phyloP scores from a whole-genome alignment of 2,329 filamentous ascomycete genomes.

The Apiospora pterosperma region DNA sequence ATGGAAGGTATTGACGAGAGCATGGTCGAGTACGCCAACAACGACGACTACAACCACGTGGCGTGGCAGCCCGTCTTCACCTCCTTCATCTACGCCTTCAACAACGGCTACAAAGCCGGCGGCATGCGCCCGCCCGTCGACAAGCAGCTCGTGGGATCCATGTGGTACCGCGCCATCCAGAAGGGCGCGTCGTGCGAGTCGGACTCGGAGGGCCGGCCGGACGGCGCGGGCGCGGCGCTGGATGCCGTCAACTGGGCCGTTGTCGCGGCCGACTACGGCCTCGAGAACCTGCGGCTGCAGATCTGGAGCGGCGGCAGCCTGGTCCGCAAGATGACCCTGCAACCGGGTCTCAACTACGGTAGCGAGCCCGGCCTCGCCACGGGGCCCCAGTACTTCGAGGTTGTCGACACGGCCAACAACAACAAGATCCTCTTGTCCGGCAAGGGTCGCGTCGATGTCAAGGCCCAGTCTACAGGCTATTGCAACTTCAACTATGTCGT shows the following conservation, averaged over 20 bases:
- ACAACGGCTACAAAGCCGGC: conserved; percentile 17
- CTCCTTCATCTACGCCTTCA: conserved; percentile 33
- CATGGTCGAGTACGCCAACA: conserved; percentile 27
- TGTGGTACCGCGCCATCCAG: conserved; percentile 28
- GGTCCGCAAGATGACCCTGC: conserved; percentile 15
- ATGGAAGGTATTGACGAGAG: conserved; percentile 23
- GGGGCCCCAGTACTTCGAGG: conserved; percentile 25
- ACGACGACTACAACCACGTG: conserved; percentile 22
- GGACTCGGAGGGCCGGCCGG: conserved; percentile 14
- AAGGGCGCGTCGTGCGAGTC: conserved; percentile 7
- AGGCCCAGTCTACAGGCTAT: conserved; percentile 17
- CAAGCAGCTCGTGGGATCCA: conserved; percentile 21
- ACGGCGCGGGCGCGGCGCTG: conserved; percentile 18
- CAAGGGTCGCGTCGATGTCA: conserved; percentile 19
- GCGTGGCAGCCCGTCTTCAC: conserved; percentile 31
- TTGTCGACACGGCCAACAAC: conserved; percentile 17
- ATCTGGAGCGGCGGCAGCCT: conserved; percentile 22
- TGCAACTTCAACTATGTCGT: conserved; percentile 30
- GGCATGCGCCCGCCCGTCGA: conserved; percentile 18
- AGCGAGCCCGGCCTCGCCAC: conserved; percentile 23
- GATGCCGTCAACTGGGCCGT: conserved; percentile 29
- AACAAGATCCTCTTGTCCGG: conserved; percentile 19
- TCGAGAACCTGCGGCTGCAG: conserved; percentile 13
- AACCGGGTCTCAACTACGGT: conserved; percentile 22
- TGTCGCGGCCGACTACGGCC: conserved; percentile 14